Base-by-base conservation (phyloP, 2,329 filamentous ascomycete genomes). In the Colletotrichum kahawae region DNA sequence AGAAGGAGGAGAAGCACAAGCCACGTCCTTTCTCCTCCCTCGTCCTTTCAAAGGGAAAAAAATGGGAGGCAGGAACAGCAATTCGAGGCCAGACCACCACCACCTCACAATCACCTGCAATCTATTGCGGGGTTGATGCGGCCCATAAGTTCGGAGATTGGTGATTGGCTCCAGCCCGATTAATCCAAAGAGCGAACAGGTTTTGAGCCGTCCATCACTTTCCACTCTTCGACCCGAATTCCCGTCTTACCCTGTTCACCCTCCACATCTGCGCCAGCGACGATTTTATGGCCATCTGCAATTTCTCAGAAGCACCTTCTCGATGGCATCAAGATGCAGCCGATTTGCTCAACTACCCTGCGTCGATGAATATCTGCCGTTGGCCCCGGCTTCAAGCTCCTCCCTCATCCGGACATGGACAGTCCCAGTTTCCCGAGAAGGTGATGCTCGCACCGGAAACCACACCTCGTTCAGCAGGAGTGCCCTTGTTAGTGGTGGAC, bases 71-170 rank as follows among this genome's bases (percentile, higher is more conserved):
- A 66, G 69, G 60, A 51, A 59, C 36, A 38, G 59, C 59, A 21
- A 9, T n/a, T 36, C n/a, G 24, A 63, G 60, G 29, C 24, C 60
- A 57, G 21, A 33, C 18, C 43, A 66, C 34, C 29, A 69, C 66
- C 64, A 57, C 63, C 67, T 51, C 12, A 71, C 18, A 34, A 43
- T 34, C 33, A 36, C 18, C 62, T 51, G 67, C 54, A 71, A 66
- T 43, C 62, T 43, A 59, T 51, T 72, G 72, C 57, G 72, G 72
- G 72, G 63, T 59, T 68, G 63, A 72, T 51, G 57, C 62, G 36
- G 34, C 57, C 63, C 27, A 63, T 24, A 18, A 31, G 21, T 34
- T 54, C 29, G n/a, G 29, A 36, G 10, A 51, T 27, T 31, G 21
- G 14, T 31, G 21, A 73, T 67, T 72, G 73, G 73, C 70, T 48